These are phyloP conservation scores for Apiospora hydei DNA, from an alignment of 2,329 filamentous ascomycete species.

Conservation along the genomic window DNA sequence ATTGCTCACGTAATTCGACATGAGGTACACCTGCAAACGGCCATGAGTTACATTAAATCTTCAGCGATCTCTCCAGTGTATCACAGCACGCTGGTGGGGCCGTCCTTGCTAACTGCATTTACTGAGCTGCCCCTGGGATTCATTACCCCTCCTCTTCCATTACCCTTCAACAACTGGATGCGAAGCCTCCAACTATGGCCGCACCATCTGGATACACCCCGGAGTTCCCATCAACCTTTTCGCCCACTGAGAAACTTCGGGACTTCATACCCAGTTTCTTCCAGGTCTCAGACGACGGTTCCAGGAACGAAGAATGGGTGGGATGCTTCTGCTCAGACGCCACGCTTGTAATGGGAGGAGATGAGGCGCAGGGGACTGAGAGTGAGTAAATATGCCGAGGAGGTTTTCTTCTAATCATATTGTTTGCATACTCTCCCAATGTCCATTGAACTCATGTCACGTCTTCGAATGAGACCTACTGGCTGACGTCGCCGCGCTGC, in stretches of 20 bases:
- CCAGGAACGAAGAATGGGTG: not conserved
- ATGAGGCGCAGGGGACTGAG: not conserved
- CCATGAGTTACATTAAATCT: not conserved
- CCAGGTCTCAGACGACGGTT: not conserved
- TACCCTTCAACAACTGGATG: not conserved
- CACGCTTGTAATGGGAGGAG: not conserved
- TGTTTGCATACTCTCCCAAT: not conserved
- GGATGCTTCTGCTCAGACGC: not conserved
- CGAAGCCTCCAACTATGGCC: not conserved
- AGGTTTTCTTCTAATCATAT: not conserved
- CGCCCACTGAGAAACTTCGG: not conserved
- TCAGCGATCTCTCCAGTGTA: not conserved
- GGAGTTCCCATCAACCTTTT: not conserved
- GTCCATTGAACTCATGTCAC: not conserved
- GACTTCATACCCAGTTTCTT: constrained; percentile 1
- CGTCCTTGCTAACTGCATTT: not conserved
- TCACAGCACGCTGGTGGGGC: not conserved
- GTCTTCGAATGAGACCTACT: not conserved
- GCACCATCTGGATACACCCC: not conserved
- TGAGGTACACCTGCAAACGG: not conserved
- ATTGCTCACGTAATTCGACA: not conserved
- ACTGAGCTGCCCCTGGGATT: not conserved
- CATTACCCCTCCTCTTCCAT: not conserved
- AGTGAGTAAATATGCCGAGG: not conserved
- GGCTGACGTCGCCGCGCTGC: not conserved